phyloP scores from a whole-genome alignment of 768 basidiomycete genomes.

The Lactifluus pinguis region DNA sequence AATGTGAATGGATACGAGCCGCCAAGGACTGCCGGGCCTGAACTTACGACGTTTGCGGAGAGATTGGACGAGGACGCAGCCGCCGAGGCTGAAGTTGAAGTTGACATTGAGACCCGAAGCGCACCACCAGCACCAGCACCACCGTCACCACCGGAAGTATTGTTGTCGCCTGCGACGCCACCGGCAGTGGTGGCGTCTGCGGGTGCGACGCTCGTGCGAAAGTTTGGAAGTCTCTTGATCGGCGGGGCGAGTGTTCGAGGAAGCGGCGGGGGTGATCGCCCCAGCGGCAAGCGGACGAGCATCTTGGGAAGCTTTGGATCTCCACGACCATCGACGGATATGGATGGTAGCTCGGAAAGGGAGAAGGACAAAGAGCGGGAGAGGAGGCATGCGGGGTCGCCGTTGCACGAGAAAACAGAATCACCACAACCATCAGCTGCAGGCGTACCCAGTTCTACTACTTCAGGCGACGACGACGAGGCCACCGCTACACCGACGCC shows the following conservation, averaged over 20 bases:
- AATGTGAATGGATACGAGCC: slow-evolving; percentile 24
- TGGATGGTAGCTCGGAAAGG: slow-evolving; percentile 7
- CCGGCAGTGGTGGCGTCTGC: background rate
- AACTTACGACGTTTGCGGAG: slow-evolving; percentile 44
- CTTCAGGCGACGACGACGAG: background rate
- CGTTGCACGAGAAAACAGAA: slow-evolving; percentile 18
- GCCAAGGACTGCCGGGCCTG: slow-evolving; percentile 61
- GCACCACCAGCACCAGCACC: background rate
- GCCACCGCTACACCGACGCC: background rate
- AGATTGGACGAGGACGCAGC: slow-evolving; percentile 26
- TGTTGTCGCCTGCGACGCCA: slow-evolving; percentile 10
- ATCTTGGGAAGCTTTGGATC: slow-evolving; percentile 11
- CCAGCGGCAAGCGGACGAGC: slow-evolving; percentile 14
- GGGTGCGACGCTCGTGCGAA: slow-evolving; percentile 23
- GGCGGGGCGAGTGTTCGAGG: slow-evolving; percentile 9
- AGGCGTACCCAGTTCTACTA: background rate
- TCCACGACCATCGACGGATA: slow-evolving; percentile 12
- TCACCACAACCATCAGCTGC: background rate
- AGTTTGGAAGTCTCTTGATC: slow-evolving; percentile 15
- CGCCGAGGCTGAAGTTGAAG: slow-evolving; percentile 9
- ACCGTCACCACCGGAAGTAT: slow-evolving; percentile 10
- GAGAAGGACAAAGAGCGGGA: slow-evolving; percentile 14
- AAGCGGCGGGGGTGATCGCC: slow-evolving; percentile 15
- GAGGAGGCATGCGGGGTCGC: slow-evolving; percentile 26
- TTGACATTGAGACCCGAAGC: slow-evolving; percentile 23